Base-by-base conservation (phyloP, 306 rosid genomes). In the Prosopis cineraria region DNA sequence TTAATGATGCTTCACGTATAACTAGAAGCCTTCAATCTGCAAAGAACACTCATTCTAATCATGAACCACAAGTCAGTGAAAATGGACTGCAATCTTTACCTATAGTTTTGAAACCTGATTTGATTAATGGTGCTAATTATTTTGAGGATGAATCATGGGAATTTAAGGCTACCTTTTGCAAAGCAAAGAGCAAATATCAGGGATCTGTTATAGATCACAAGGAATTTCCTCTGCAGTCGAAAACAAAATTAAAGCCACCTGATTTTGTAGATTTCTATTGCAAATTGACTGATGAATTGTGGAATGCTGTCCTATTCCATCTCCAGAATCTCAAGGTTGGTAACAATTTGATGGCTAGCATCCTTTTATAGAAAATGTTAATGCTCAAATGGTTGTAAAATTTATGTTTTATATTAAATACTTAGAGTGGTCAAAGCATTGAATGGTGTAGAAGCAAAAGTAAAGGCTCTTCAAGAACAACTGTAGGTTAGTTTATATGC, bases 141-240 rank as follows among this genome's bases (percentile, higher is more conserved):
- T n/a, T n/a, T n/a, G 97, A 85, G 75, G 94, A 90, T 74, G 95
- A 79, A 78, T 87, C 91, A 45, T 85, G 97, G 95, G 95, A 87
- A 79, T 94, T 90, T 77, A 89, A 92, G 85, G 93, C 86, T 83
- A 95, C 93, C 56, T 68, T 65, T 37, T 67, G 84, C 6, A 80
- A 59, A 80, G 75, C 60, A 74, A 47, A 60, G 44, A 72, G 60
- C 62, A 77, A 78, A 20, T 78, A 84, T 59, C 83, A 73, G 44
- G 58, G 34, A 11, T 11, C 83, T 75, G 52, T 78, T 80, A 37
- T 74, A 24, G 77, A 71, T 81, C 75, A 81, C 70, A 81, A 40
- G 85, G 85, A 80, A 80, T 70, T 82, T 72, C 43, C 77, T 29
- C 37, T 17, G 10, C 78, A 78, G 74, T 73, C 64, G 41, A 81